Base-by-base conservation (phyloP, 108 stramenopile genomes). In the Nannochloropsis gaditana region DNA sequence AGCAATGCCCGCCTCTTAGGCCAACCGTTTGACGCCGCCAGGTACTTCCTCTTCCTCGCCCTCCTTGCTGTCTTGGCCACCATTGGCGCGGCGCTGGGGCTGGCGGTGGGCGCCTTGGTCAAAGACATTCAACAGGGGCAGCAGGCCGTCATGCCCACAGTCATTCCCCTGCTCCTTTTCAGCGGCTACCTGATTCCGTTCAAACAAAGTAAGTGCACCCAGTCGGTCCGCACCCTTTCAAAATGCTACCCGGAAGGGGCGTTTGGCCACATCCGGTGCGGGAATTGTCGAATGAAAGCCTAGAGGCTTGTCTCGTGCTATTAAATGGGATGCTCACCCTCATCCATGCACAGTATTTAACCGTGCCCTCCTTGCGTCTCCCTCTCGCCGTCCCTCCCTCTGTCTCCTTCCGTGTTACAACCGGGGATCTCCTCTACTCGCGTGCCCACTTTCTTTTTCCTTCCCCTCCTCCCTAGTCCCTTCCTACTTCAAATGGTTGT, bases 101-200 rank as follows among this genome's bases (percentile, higher is more conserved):
- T 31, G 41, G 21, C 41, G 41, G 80, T 42, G 21, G 21, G 41
- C 11, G 41, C 80, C 11, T 41, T 81, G 17, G 41, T 42, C 3
- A 84, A 84, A 41, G 86, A 86, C 45, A 41, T 83, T 3, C 43
- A 19, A 31, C 42, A 43, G 43, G 84, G 83, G 8, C 86, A 84
- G 41, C 45, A 84, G 42, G 31, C 41, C 9, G 45, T 79, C 6
- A 43, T 44, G 42, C 83, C 86, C 17, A 44, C 43, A 21, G 41
- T 86, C 6, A 47, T 45, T 9, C 86, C 83, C 44, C 1, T 84
- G 79, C 9, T 86, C 41, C 15, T 86, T 41, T 84, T 45, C 44
- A 43, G 42, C 43, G 86, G 86, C 11, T 84, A 79, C 82, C 43
- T 86, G 31, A 79, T 86, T 45, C 86, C 86, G 5, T 86, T 73